Base-by-base conservation (phyloP, 225 moss, liverwort and hornwort species). In the Sphagnum tenellum region DNA sequence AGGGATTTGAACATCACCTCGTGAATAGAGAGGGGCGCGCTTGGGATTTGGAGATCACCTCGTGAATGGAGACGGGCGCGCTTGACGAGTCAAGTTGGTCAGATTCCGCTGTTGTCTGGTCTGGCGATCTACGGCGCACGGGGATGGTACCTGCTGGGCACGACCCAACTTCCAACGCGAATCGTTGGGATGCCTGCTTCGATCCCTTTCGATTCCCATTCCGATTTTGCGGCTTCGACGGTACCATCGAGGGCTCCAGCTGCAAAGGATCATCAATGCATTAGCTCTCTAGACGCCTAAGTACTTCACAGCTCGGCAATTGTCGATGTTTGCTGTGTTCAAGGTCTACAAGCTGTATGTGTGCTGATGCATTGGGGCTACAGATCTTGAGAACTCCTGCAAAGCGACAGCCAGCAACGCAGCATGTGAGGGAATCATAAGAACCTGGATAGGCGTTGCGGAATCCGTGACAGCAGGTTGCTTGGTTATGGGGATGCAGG, bases 111-210 rank as follows among this genome's bases (percentile, higher is more conserved):
- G 50, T 29, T 63, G 5, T 68, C 51, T 59, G 9, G 44, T 14
- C 60, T 48, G 56, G 56, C 8, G 3, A n/a, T 9, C 44, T 64
- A 59, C 12, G 67, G 4, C 79, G 78, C 64, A 79, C 14, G 9
- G 84, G 84, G 51, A 84, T 75, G 49, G 75, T 70, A 8, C 84
- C 84, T 67, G 65, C 73, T 11, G 81, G 71, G 45, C 84, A 81
- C 56, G 63, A 72, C 55, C 64, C 70, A 45, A 67, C 45, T 67
- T 84, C 84, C 61, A 77, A 59, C 4, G 66, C 66, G 62, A 81
- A 80, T 45, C 73, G 9, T 45, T 81, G 84, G 47, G 69, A 80
- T 8, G 84, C 80, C 9, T 45, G 64, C 55, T 64, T 75, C 12
- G 73, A 64, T 48, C 55, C 69, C 3, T 47, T 8, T 45, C 48